A percentile compares a stretch with the other conserved stretches of the same genome.
Evolutionary conservation across 2,329 filamentous ascomycete genomes (phyloP).

Genomic region (Arthrobotrys sinensis): DNA sequence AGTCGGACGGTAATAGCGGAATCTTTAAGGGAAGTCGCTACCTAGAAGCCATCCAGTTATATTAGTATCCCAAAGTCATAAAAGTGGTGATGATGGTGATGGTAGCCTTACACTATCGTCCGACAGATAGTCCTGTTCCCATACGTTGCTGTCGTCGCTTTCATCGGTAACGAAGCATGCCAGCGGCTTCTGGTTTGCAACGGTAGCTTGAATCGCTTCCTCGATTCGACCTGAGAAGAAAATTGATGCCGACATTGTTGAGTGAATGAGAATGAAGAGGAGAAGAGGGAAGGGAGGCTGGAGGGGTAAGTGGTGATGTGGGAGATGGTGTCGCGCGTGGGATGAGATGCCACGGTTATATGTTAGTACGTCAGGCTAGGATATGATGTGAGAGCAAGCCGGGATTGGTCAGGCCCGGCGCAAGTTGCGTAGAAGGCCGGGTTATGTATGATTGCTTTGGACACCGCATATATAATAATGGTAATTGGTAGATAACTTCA

Average conservation of each 20-base stretch:
- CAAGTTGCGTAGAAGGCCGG: no score
- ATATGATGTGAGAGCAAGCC: background rate
- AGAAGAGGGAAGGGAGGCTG: background rate
- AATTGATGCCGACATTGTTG: slow-evolving; percentile 42
- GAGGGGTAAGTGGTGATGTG: background rate
- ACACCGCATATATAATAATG: no score
- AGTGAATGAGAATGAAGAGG: background rate
- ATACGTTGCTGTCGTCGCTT: slow-evolving; percentile 38
- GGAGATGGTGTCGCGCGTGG: slow-evolving; percentile 9
- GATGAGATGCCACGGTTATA: slow-evolving; percentile 20
- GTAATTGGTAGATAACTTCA: no score
- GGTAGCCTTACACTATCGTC: slow-evolving; percentile 29
- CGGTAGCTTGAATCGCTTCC: slow-evolving; percentile 47
- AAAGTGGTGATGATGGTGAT: background rate
- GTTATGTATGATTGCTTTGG: no score
- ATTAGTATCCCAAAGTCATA: background rate
- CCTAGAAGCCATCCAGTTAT: background rate
- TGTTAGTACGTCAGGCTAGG: background rate
- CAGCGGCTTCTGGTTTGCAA: slow-evolving; percentile 36
- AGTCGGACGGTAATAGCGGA: slow-evolving; percentile 42
- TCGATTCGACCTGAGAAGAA: slow-evolving; percentile 58
- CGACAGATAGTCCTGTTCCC: slow-evolving; percentile 48
- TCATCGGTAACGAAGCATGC: slow-evolving; percentile 58
- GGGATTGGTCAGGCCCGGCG: no score
- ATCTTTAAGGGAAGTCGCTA: slow-evolving; percentile 28